Evolutionary conservation across 148 eudicot species (phyloP).

Genomic region (Diospyros kaki): DNA sequence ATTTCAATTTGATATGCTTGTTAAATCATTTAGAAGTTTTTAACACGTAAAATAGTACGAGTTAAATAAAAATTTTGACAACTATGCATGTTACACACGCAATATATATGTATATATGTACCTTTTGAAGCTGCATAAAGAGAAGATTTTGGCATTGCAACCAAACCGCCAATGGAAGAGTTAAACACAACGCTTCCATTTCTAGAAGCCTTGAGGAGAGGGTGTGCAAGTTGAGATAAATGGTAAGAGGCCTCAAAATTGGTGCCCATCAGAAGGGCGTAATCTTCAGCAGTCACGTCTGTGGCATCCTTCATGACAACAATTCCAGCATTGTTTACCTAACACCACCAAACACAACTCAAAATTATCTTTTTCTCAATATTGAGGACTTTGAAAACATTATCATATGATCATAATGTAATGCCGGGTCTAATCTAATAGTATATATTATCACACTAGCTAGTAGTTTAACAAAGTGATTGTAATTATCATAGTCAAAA

Average conservation of each 20-base stretch:
- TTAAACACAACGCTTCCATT: conserved; percentile 36
- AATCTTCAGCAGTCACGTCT: conserved; percentile 23
- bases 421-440: too few species aligned
- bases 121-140: conserved; percentile 42
- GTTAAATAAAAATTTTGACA: too few species aligned
- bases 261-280: conserved; percentile 22
- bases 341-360: not conserved
- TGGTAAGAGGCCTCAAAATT: conserved; percentile 39
- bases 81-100: too few species aligned
- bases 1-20: too few species aligned
- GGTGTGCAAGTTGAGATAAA: conserved; percentile 35
- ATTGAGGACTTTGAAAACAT: too few species aligned
- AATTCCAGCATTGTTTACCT: conserved; percentile 41
- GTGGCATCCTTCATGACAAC: conserved; percentile 18
- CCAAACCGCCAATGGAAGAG: conserved; percentile 31
- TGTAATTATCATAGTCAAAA: too few species aligned
- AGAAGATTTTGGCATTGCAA: conserved; percentile 21
- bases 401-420: too few species aligned
- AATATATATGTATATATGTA: not conserved
- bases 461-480: too few species aligned
- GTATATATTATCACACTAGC: too few species aligned
- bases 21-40: too few species aligned
- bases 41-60: too few species aligned
- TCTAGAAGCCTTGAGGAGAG: conserved; percentile 31
- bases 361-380: too few species aligned